Evolutionary conservation across 345 rosid genomes (phyloP).

Genomic region (Eucalyptus pauciflora): DNA sequence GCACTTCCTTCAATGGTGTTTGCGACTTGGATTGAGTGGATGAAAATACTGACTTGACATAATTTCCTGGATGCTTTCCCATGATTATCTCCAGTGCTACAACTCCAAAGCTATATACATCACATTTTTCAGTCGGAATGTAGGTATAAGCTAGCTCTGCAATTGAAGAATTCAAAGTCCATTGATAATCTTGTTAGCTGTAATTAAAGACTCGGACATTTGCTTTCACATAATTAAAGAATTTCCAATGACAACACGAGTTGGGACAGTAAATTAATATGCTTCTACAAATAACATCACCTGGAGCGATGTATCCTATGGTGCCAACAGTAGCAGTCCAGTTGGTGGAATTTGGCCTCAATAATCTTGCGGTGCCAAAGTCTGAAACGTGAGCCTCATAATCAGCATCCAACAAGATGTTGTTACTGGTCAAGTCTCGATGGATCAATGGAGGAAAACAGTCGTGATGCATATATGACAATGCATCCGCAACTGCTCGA

Average conservation of each 20-base stretch:
- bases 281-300: too few species aligned
- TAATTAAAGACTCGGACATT: background rate
- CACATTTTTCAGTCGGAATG: background rate
- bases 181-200: background rate
- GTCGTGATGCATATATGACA: constrained; percentile 1
- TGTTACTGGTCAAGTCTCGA: constrained; percentile 8
- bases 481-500: background rate
- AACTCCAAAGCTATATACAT: background rate
- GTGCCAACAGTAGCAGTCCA: too few species aligned
- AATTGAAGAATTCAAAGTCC: background rate
- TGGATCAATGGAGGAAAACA: background rate
- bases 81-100: background rate
- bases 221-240: background rate
- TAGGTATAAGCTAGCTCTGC: background rate
- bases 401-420: background rate
- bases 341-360: too few species aligned
- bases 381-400: background rate
- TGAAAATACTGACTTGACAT: background rate
- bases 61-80: background rate
- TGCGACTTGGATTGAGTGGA: background rate
- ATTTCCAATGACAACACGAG: background rate
- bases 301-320: too few species aligned
- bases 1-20: background rate
- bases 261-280: background rate
- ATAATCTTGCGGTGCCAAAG: background rate